Conservation (phyloP, 768 basidiomycete species). For the Mycena galericulata region DNA sequence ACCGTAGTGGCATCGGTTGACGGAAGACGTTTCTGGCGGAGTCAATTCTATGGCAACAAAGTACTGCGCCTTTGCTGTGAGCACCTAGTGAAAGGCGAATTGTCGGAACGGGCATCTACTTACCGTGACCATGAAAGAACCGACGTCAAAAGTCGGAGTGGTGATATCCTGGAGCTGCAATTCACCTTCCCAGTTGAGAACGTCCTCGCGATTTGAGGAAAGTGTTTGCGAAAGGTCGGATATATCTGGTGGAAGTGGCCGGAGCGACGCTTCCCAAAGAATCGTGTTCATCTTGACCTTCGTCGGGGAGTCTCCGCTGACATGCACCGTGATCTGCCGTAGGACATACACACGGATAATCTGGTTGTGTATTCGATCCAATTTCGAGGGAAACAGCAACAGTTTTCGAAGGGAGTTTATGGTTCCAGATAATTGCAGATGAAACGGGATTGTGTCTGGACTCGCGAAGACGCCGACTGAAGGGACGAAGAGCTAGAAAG, state of each 20-base stretch:
- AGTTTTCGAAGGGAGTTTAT: conserved; percentile 4
- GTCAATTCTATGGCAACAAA: conserved; percentile 26
- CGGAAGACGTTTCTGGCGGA: conserved; percentile 15
- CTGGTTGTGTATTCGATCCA: not conserved
- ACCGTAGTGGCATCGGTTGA: conserved; percentile 25
- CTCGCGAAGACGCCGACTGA: conserved; percentile 30
- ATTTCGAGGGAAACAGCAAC: not conserved
- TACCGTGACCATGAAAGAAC: conserved; percentile 20
- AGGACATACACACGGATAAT: conserved; percentile 28
- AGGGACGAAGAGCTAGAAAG: conserved; percentile 31
- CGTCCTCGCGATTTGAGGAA: not conserved
- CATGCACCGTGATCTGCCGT: conserved; percentile 11
- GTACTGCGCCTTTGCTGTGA: too few species aligned
- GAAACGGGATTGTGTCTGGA: conserved; percentile 22
- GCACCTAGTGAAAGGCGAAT: too few species aligned
- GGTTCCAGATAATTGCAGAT: conserved; percentile 27
- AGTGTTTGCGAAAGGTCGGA: not conserved
- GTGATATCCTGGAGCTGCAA: conserved; percentile 13
- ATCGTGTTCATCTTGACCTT: conserved; percentile 22
- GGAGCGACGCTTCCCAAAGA: conserved; percentile 3
- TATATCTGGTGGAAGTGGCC: conserved; percentile 17
- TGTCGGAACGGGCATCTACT: not conserved
- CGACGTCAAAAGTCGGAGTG: conserved; percentile 21
- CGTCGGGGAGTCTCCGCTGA: not conserved
- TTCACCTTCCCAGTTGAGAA: conserved; percentile 28